Evolutionary conservation across 2,329 filamentous ascomycete species (phyloP).

Genomic region (Zalaria sp.): DNA sequence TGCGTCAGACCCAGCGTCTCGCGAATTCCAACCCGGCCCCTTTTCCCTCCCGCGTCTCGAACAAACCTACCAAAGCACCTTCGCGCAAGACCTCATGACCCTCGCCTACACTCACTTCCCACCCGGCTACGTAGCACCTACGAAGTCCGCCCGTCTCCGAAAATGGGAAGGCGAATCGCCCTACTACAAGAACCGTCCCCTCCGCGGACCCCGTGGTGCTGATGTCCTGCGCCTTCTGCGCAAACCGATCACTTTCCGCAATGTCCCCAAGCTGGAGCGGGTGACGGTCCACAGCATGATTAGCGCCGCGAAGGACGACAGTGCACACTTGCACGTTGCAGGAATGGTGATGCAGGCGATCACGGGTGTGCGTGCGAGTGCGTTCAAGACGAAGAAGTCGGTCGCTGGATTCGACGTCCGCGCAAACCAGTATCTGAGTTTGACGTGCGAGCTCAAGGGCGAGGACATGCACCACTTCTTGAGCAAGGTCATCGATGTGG

Average conservation of each 20-base stretch:
- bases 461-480: conserved; percentile 82
- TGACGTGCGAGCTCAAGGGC: conserved; percentile 64
- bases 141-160: conserved; percentile 54
- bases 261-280: conserved; percentile 67
- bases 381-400: conserved; percentile 55
- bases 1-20: conserved; percentile 72
- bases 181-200: conserved; percentile 83
- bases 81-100: conserved; percentile 77
- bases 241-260: conserved; percentile 58
- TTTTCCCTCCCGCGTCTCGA: conserved; percentile 78
- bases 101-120: conserved; percentile 77
- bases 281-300: conserved; percentile 72
- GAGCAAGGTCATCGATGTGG: conserved; percentile 77
- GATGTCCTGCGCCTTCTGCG: conserved; percentile 57
- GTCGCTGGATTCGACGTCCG: conserved; percentile 64
- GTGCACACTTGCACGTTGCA: conserved; percentile 64
- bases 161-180: conserved; percentile 83
- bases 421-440: conserved; percentile 55
- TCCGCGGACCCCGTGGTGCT: conserved; percentile 70
- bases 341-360: conserved; percentile 77
- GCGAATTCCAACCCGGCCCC: conserved; percentile 78
- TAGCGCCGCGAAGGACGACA: conserved; percentile 52
- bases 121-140: conserved; percentile 52
- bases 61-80: conserved; percentile 78
- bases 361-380: conserved; percentile 56